phyloP scores from a whole-genome alignment of 306 rosid genomes.

The Trifolium subterraneum region DNA sequence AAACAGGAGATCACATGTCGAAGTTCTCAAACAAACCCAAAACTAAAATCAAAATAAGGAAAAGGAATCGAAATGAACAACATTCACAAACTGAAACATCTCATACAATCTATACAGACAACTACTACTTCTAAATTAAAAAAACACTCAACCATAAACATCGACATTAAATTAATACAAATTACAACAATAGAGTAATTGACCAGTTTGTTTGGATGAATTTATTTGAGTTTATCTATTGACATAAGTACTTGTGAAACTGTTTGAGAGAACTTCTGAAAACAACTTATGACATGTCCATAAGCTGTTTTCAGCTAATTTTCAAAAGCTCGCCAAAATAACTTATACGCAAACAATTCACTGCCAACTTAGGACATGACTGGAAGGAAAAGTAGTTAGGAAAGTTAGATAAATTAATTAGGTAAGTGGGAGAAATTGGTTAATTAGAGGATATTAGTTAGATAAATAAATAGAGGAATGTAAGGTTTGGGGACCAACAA shows the following conservation, averaged over 20 bases:
- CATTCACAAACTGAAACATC: neutral
- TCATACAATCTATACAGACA: constrained; percentile 5
- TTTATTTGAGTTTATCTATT: too few relatives aligned
- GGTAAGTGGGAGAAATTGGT: neutral
- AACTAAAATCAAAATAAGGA: neutral
- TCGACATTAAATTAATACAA: neutral
- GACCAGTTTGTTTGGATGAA: too few relatives aligned
- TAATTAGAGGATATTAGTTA: neutral
- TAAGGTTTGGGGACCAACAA: neutral
- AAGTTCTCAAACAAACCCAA: constrained; percentile 26
- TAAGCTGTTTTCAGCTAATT: too few relatives aligned
- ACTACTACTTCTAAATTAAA: neutral
- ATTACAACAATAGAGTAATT: constrained; percentile 7
- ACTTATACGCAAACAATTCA: too few relatives aligned
- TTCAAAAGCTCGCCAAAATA: too few relatives aligned
- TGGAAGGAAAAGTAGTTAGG: constrained; percentile 1
- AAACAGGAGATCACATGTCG: constrained; percentile 16
- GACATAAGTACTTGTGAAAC: too few relatives aligned
- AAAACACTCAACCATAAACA: neutral
- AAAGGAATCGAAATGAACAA: neutral
- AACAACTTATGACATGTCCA: too few relatives aligned
- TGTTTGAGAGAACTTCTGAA: too few relatives aligned
- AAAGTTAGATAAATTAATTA: constrained; percentile 2
- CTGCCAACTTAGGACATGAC: neutral
- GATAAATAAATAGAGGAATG: neutral